Conservation (phyloP, 192 early-diverging fungal genomes). For the Coemansia sp. region DNA sequence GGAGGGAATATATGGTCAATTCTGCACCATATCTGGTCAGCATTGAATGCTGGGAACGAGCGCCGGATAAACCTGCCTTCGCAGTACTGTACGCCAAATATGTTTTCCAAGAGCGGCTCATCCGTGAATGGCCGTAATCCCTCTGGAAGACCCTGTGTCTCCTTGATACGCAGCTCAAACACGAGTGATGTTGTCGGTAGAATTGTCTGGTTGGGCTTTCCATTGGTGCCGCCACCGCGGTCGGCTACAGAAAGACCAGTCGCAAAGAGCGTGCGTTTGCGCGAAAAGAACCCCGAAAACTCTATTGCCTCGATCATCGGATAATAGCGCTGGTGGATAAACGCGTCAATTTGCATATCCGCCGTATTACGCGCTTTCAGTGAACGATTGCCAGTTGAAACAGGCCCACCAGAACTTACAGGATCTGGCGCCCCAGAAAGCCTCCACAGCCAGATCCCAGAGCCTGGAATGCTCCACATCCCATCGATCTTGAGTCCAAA, state of each 20-base stretch:
- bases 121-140: conserved; percentile 22
- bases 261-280: conserved; percentile 21
- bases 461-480: conserved; percentile 19
- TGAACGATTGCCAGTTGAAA: not conserved
- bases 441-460: conserved; percentile 41
- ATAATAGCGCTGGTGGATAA: conserved; percentile 48
- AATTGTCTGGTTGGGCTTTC: conserved; percentile 25
- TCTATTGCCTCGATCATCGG: conserved; percentile 38
- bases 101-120: conserved; percentile 20
- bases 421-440: conserved; percentile 37
- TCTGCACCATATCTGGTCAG: conserved; percentile 48
- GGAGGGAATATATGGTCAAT: conserved; percentile 13
- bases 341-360: conserved; percentile 27
- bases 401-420: not conserved
- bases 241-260: conserved; percentile 26
- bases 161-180: conserved; percentile 41
- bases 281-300: conserved; percentile 39
- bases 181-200: conserved; percentile 35
- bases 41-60: conserved; percentile 27
- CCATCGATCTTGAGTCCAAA: conserved; percentile 24
- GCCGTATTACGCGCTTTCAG: not conserved
- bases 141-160: conserved; percentile 12
- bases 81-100: conserved; percentile 35
- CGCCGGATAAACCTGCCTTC: conserved; percentile 12
- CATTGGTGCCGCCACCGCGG: conserved; percentile 17